phyloP scores from a whole-genome alignment of 768 basidiomycete genomes.

The Gelatoporia subvermispora region DNA sequence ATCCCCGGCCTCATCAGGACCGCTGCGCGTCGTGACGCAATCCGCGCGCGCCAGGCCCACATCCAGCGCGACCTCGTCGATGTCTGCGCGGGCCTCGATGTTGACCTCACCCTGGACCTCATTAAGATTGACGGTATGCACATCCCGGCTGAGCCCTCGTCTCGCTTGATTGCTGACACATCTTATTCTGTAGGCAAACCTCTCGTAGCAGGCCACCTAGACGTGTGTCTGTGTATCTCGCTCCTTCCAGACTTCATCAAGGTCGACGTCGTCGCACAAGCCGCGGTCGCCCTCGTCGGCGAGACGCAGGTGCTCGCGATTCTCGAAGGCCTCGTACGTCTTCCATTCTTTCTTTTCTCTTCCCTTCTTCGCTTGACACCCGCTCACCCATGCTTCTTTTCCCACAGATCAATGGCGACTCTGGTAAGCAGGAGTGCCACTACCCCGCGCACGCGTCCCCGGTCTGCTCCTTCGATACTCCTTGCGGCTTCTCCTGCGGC shows the following conservation, averaged over 20 bases:
- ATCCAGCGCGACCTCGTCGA: constrained; percentile 10
- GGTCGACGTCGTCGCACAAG: constrained; percentile 18
- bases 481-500: constrained; percentile 27
- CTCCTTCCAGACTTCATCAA: constrained; percentile 20
- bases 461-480: constrained; percentile 12
- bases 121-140: constrained; percentile 4
- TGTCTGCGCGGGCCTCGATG: constrained; percentile 9
- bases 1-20: no score
- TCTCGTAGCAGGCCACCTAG: constrained; percentile 22
- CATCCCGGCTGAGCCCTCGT: neutral
- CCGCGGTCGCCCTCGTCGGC: constrained; percentile 21
- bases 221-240: constrained; percentile 26
- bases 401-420: constrained; percentile 20
- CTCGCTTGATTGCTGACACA: neutral
- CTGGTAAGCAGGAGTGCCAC: constrained; percentile 20
- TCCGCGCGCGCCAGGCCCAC: constrained; percentile 6
- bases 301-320: constrained; percentile 16
- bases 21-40: neutral
- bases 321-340: constrained; percentile 21
- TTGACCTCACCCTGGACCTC: constrained; percentile 2
- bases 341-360: neutral
- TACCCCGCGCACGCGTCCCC: constrained; percentile 28
- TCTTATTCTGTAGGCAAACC: constrained; percentile 11
- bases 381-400: neutral
- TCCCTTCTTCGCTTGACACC: neutral